Evolutionary conservation across 495 filamentous ascomycete genomes (phyloP), one percentile per base, ranked within the genome.

Genomic region (Penicillium salamii): DNA sequence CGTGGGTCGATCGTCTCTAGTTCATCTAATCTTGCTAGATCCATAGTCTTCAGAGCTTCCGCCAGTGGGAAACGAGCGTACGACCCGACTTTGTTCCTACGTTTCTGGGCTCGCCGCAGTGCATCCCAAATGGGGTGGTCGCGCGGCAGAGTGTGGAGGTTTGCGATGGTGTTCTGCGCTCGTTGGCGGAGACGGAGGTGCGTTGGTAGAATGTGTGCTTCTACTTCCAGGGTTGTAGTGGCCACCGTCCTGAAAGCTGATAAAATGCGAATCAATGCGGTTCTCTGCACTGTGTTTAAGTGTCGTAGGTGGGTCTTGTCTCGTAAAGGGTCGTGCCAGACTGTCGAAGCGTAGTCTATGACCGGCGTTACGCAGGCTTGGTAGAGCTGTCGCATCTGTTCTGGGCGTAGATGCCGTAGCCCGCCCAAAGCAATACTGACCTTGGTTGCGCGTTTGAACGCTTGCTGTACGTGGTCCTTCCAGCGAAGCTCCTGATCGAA

Each of bases 361-460:
- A 57, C 33, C 8, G 54, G 56, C 15, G 49, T 54, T 0, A 64
- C 49, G 28, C 49, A 60, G 2, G 54, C 54, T 42, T 65, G 31
- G 46, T 65, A 61, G 17, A 58, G 26, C 40, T 61, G 61, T 23
- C 55, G 21, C 41, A 59, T 61, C 42, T 65, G 50, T 15, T 52
- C 58, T 26, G 55, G 53, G n/a, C 51, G 47, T 21, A 62, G 51
- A 5, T 61, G 41, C 33, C 51, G 3, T 5, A 59, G 49, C 15
- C 53, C 48, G 0, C 40, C 17, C 1, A 65, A 35, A 2, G 53
- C 51, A 23, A 59, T 59, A 26, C n/a, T 56, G 7, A 44, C 34
- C 31, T 57, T 54, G 7, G 42, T 59, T n/a, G 53, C 53, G 17
- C 42, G 48, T 44, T 62, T 59, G 18, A 62, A 32, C 0, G 40